Base-by-base conservation (phyloP, 2,329 filamentous ascomycete genomes). In the Hypoxylon sp. region DNA sequence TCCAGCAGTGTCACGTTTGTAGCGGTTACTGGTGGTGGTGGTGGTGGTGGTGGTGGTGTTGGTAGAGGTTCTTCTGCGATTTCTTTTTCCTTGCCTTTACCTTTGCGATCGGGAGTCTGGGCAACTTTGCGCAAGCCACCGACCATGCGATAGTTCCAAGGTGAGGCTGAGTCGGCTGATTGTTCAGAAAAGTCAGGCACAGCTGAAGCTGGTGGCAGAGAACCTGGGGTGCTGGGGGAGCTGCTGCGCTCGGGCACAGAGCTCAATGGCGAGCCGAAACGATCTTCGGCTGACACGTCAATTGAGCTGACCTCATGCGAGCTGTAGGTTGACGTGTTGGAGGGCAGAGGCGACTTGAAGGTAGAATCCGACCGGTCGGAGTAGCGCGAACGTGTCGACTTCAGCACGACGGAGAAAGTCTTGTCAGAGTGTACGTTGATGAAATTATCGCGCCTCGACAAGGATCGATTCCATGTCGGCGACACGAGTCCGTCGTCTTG, bases 381-480 rank as follows among this genome's bases (percentile, higher is more conserved):
- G 50, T 55, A 38, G 58, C 68, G 55, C 42, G 55, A 31, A 53
- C 66, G 48, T 61, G 67, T 59, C 37, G 68, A 59, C 38, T 72
- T 74, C 23, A 75, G 69, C 21, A 80, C 71, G 29, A 86, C 71
- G 13, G 82, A 83, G 65, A 87, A 86, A 3, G 83, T 86, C 72
- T 84, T 84, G 70, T 86, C 81, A 4, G 82, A 70, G 64, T 85
- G 77, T 23, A 86, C 73, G 49, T 77, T 78, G 56, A 86, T 78
- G 24, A 79, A 69, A 59, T 78, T 79, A 49, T 74, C 73, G 56
- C 78, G 74, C 40, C 78, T 74, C 11, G 78, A 76, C 43, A 65
- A 60, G 48, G 77, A 69, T 26, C 73, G 73, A 37, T 63, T 66
- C 45, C 54, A 47, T n/a, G 62, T 42, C 42, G 64, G 58, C 27